phyloP scores from a whole-genome alignment of 306 rosid genomes.

The Quercus agrifolia region DNA sequence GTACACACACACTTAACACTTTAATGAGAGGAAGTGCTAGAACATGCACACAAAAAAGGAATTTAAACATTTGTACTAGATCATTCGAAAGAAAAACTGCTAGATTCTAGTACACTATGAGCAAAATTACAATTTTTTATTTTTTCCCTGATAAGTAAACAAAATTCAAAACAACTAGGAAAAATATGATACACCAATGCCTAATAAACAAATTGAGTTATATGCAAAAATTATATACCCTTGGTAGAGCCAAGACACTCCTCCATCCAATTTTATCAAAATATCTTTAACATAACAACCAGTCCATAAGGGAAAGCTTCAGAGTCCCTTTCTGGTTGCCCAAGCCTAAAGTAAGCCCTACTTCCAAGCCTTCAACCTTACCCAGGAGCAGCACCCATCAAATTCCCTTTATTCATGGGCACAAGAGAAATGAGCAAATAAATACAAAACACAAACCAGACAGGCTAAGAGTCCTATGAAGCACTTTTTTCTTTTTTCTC shows the following conservation, averaged over 20 bases:
- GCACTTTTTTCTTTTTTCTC: background rate
- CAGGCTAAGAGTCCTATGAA: background rate
- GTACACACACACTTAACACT: background rate
- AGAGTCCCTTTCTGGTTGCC: slow-evolving; percentile 69
- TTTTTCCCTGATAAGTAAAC: slow-evolving; percentile 7
- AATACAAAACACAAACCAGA: slow-evolving; percentile 3
- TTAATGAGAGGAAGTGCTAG: background rate
- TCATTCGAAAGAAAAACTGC: slow-evolving; percentile 3
- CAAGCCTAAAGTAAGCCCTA: slow-evolving; percentile 66
- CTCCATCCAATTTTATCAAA: slow-evolving; percentile 78
- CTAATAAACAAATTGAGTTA: slow-evolving; percentile 5
- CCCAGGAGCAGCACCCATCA: slow-evolving; percentile 37
- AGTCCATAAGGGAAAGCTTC: slow-evolving; percentile 56
- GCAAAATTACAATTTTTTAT: background rate
- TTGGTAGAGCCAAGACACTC: slow-evolving; percentile 96
- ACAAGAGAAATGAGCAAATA: slow-evolving; percentile 15
- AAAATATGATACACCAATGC: slow-evolving; percentile 1
- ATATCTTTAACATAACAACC: slow-evolving; percentile 65
- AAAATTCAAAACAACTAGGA: background rate
- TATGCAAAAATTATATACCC: slow-evolving; percentile 51
- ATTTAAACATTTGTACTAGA: background rate
- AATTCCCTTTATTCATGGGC: slow-evolving; percentile 22
- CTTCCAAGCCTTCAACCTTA: slow-evolving; percentile 84
- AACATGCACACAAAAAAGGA: background rate
- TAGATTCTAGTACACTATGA: background rate